Evolutionary conservation across 352 stramenopile genomes (phyloP), one percentile per base, ranked within the genome.

Genomic region (Blastocystis sp.): DNA sequence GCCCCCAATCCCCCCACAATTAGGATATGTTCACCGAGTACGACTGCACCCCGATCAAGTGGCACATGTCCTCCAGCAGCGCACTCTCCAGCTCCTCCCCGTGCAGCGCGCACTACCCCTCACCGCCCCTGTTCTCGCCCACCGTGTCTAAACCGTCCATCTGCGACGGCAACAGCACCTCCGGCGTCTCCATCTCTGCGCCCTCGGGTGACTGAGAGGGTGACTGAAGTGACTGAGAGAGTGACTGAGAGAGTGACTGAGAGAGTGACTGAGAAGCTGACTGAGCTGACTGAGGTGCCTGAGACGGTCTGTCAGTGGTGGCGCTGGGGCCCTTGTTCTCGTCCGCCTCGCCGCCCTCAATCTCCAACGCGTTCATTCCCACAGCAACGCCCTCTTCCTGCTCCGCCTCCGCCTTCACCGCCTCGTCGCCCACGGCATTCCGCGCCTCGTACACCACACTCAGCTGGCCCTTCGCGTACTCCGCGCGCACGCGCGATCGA

Each of bases 401-500:
- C 38, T 79, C n/a, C 2, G 14, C 54, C 45, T 64, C 42, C 1
- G 66, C 3, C 38, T 63, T 42, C 21, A 34, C 17, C 7, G 9
- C 1, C 3, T 79, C 42, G 17, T 64, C n/a, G 14, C 24, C 42
- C 34, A 38, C 68, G 6, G 11, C 17, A 2, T 59, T 45, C n/a
- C 57, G 6, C 10, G 10, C 6, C 48, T 57, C 48, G 48, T 17
- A 21, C 11, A 69, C 17, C 17, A 70, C 38, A 2, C n/a, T 42
- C 38, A 84, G 60, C 24, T 2, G 19, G 2, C 43, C n/a, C 17
- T 70, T 11, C n/a, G 42, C 45, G 17, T 57, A 84, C n/a, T 66
- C 74, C 4, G 3, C 28, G 21, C 60, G 57, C 54, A 62, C 54
- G 42, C 74, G 74, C 42, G 74, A 84, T 10, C 96, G 93, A 34